Evolutionary conservation across 73 alveolate genomes (phyloP), one percentile per base, ranked within the genome.

Genomic region (Stentor coeruleus): DNA sequence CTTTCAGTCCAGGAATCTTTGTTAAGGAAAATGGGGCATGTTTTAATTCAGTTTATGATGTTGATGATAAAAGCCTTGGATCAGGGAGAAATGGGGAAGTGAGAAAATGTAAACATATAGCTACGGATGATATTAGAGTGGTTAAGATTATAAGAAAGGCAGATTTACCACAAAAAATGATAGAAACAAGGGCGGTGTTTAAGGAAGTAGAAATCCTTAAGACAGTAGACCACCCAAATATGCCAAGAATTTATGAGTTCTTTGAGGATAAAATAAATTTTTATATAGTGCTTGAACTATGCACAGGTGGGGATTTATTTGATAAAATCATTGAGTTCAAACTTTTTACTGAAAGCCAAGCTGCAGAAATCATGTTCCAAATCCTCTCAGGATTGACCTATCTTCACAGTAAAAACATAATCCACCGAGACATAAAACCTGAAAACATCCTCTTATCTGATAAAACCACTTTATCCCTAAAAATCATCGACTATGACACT

Each of bases 301-400:
- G 90, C 41, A 85, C 90, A 75, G 90, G 98, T 33, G 99, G 99
- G 35, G 98, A 95, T 82, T 90, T 95, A 59, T 95, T 91, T 79
- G 97, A 95, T 82, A 98, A 96, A 39, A 96, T 96, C 6, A 85
- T 85, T 3, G 90, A 85, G 39, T 93, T 95, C 86, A 98, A 97
- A 4, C 82, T 90, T 36, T 96, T 96, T 88, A 81, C 97, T 0
- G 99, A 96, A 92, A 83, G 84, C 60, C 96, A 94, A 83, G 93
- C 97, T 36, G 88, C 98, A 0, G 81, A 92, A 59, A 84, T 96
- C 2, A 85, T 96, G 96, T 90, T 92, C 76, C 96, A 96, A 85
- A 89, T 96, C 1, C 85, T 96, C 38, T 90, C 98, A 33, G 97
- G 97, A 30, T 90, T 96, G 42, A 92, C 88, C 81, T 96, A 93